Evolutionary conservation across 305 asterid genomes (phyloP), one percentile per base, ranked within the genome.

Genomic region (Fraxinus baroniana): DNA sequence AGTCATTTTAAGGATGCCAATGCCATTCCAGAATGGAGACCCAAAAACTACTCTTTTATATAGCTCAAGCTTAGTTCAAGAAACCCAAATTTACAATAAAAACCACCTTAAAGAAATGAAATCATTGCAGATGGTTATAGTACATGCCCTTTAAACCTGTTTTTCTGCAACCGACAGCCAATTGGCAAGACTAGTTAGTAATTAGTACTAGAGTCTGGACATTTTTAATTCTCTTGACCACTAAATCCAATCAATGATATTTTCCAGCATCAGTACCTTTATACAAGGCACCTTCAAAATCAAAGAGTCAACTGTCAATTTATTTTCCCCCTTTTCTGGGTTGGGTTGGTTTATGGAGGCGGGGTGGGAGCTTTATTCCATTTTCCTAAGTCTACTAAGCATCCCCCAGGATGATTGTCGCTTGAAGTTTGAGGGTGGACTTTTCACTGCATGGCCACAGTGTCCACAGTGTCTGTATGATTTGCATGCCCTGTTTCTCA

Each of bases 41-140:
- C 70, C 70, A 20, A 60, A 7, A 60, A 60, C 70, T 60, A 60
- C 30, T 55, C 66, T 35, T 28, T 8, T 32, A 12, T 68, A 68
- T 68, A 68, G 74, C n/a, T 68, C 36, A 30, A 70, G 76, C 76
- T 70, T 32, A 70, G 36, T 70, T 70, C 20, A 70, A 68, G 74
- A 68, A 30, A 68, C 36, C 35, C 74, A 68, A 26, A 68, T 68
- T 30, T 15, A 26, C 39, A 68, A 68, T 68, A 68, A 68, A 68
- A 12, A 30, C 74, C 73, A 64, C 33, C 33, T 68, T 24, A 64
- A 64, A 64, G 35, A 26, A 68, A 68, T 68, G 74, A 68, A 68
- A 20, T 68, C 33, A 12, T 26, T 68, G 37, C 36, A 26, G 33
- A 68, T 68, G 70, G 70, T 60, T 20, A 60, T 60, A 18, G 74